A percentile compares a stretch with the other conserved stretches of the same genome.
phyloP scores from a whole-genome alignment of 768 basidiomycete genomes.

The Boletus speciosus region DNA sequence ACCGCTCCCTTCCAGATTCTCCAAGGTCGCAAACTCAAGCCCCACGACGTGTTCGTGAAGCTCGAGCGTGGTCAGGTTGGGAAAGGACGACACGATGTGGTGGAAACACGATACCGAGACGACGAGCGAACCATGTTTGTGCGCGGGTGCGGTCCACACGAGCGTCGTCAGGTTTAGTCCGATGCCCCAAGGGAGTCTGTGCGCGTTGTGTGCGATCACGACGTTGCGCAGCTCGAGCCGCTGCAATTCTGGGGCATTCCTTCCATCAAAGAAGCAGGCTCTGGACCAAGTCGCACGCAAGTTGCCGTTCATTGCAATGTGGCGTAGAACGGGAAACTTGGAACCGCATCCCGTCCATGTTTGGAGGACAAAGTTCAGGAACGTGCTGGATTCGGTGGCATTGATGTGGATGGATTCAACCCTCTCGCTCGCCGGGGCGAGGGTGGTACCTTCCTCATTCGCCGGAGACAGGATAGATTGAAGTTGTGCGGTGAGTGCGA shows the following conservation, averaged over 20 bases:
- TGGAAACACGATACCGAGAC: conserved; percentile 18
- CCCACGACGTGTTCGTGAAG: conserved; percentile 11
- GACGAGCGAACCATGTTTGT: conserved; percentile 6
- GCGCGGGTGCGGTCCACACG: conserved; percentile 17
- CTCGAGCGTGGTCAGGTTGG: conserved; percentile 18
- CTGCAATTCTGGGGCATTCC: conserved; percentile 12
- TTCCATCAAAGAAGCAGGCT: conserved; percentile 17
- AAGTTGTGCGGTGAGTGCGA: conserved; percentile 15
- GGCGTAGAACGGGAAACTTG: conserved; percentile 13
- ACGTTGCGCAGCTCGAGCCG: conserved; percentile 19
- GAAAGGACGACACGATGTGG: conserved; percentile 19
- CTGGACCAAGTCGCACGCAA: conserved; percentile 18
- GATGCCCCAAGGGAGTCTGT: conserved; percentile 9
- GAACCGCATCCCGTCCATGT: conserved; percentile 12
- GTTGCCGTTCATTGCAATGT: conserved; percentile 11
- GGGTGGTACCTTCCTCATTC: background rate
- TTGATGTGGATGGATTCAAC: conserved; percentile 16
- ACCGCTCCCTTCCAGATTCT: background rate
- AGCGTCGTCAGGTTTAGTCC: conserved; percentile 20
- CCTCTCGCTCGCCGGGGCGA: conserved; percentile 7
- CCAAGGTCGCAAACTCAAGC: conserved; percentile 5
- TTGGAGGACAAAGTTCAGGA: conserved; percentile 18
- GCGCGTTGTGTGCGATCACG: conserved; percentile 7
- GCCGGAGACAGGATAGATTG: conserved; percentile 9
- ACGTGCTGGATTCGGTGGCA: conserved; percentile 15